phyloP scores from a whole-genome alignment of 225 moss, liverwort and hornwort species.

The Sphagnum contortum region DNA sequence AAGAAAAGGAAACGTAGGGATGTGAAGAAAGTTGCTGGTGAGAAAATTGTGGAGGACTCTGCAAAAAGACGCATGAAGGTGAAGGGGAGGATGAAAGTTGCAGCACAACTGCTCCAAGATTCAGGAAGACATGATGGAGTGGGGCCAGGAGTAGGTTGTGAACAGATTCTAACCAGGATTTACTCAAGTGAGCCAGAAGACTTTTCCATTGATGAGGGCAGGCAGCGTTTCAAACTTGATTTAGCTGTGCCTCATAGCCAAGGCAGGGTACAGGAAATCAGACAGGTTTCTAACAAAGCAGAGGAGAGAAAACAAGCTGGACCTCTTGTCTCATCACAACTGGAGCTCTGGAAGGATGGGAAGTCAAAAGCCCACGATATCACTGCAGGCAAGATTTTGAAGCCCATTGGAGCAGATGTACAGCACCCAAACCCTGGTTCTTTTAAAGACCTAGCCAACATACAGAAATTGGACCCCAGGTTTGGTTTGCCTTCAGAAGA shows the following conservation, averaged over 20 bases:
- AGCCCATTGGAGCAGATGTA: constrained; percentile 27
- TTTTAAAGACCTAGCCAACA: too few species aligned
- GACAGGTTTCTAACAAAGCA: constrained; percentile 23
- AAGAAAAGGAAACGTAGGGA: constrained; percentile 81
- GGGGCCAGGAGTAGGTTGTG: constrained; percentile 28
- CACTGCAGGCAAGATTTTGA: constrained; percentile 40
- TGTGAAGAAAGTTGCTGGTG: constrained; percentile 41
- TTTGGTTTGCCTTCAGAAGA: constrained; percentile 56
- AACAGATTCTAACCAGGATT: constrained; percentile 41
- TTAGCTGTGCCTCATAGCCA: too few species aligned
- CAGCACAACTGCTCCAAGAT: constrained; percentile 53
- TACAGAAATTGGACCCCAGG: constrained; percentile 21
- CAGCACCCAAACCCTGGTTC: constrained; percentile 15
- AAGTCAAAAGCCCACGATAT: constrained; percentile 25
- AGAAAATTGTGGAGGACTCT: constrained; percentile 44
- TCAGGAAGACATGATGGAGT: constrained; percentile 13
- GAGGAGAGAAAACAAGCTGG: background rate
- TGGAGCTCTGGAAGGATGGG: constrained; percentile 6
- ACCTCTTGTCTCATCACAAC: constrained; percentile 1
- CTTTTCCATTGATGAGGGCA: constrained; percentile 49
- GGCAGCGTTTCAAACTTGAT: constrained; percentile 4
- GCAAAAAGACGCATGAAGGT: constrained; percentile 73
- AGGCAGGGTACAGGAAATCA: constrained; percentile 14
- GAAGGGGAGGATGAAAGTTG: constrained; percentile 73
- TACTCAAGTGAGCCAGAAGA: constrained; percentile 54